Percentiles rank a stretch among this genome's conserved stretches.
These are phyloP conservation scores for Mortierella polycephala DNA, from an alignment of 371 early-diverging fungal species.

Conservation along the genomic window DNA sequence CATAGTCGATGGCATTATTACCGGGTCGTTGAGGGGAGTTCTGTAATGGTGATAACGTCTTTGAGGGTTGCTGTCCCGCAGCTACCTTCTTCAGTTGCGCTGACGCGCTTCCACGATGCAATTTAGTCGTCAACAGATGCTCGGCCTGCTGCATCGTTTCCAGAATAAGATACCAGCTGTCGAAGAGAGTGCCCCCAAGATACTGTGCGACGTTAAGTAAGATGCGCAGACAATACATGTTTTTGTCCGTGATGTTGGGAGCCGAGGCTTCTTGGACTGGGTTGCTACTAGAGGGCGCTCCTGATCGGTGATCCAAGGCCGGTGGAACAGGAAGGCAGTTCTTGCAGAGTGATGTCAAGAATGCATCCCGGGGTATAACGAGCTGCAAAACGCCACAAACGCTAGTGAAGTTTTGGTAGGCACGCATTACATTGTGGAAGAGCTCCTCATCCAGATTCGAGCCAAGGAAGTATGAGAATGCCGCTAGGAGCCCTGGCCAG, in stretches of 20 bases:
- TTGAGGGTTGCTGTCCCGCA: constrained; percentile 12
- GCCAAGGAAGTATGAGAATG: constrained; percentile 80
- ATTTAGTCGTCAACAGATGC: constrained; percentile 59
- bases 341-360: constrained; percentile 86
- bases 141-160: constrained; percentile 92
- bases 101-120: constrained; percentile 54
- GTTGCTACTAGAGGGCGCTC: constrained; percentile 36
- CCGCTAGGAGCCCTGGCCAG: constrained; percentile 88
- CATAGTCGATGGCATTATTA: constrained; percentile 23
- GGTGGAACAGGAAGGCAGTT: constrained; percentile 74
- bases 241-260: constrained; percentile 74
- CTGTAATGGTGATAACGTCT: constrained; percentile 24
- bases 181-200: constrained; percentile 78
- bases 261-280: constrained; percentile 20
- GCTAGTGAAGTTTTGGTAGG: constrained; percentile 82
- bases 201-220: constrained; percentile 79
- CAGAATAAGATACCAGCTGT: constrained; percentile 88
- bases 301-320: constrained; percentile 57
- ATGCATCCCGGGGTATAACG: constrained; percentile 84
- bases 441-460: constrained; percentile 87
- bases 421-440: constrained; percentile 77
- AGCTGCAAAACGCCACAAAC: constrained; percentile 88
- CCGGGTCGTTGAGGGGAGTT: not conserved
- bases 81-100: constrained; percentile 37
- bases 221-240: constrained; percentile 81